phyloP scores from a whole-genome alignment of 495 filamentous ascomycete genomes.

The Penicillium riverlandense region DNA sequence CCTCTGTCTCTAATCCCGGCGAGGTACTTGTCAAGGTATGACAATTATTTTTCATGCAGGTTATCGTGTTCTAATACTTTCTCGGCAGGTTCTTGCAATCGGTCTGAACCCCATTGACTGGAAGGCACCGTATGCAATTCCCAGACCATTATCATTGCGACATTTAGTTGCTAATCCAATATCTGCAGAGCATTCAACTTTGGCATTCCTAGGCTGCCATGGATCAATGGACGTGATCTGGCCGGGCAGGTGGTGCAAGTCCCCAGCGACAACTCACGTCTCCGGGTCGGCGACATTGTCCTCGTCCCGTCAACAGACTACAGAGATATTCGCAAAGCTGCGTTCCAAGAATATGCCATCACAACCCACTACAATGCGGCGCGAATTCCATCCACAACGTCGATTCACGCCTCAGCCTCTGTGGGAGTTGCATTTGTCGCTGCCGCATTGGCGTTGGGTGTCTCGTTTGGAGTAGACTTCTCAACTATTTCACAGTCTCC shows the following conservation, averaged over 20 bases:
- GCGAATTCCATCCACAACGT: constrained; percentile 41
- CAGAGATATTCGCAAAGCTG: constrained; percentile 59
- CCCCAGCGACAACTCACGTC: constrained; percentile 30
- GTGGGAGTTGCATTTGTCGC: constrained; percentile 61
- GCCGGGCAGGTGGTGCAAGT: constrained; percentile 51
- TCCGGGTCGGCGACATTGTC: constrained; percentile 50
- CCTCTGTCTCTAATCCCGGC: constrained; percentile 30
- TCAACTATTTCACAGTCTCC: constrained; percentile 16
- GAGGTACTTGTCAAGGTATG: constrained; percentile 50
- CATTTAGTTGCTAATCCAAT: neutral
- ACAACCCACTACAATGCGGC: constrained; percentile 57
- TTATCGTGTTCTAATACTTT: neutral
- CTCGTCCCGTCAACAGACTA: constrained; percentile 64
- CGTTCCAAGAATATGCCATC: constrained; percentile 63
- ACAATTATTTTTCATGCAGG: neutral
- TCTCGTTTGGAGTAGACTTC: constrained; percentile 58
- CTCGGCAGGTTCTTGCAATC: constrained; percentile 40
- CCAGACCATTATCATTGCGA: neutral
- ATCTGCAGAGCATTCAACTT: constrained; percentile 52
- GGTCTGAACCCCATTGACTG: constrained; percentile 69
- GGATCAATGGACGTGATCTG: constrained; percentile 59
- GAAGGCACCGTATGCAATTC: constrained; percentile 55
- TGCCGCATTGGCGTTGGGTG: constrained; percentile 49
- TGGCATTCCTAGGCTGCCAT: constrained; percentile 55
- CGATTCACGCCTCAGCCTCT: constrained; percentile 46